Evolutionary conservation across 2,329 filamentous ascomycete genomes (phyloP).

Genomic region (Cladophialophora yegresii): DNA sequence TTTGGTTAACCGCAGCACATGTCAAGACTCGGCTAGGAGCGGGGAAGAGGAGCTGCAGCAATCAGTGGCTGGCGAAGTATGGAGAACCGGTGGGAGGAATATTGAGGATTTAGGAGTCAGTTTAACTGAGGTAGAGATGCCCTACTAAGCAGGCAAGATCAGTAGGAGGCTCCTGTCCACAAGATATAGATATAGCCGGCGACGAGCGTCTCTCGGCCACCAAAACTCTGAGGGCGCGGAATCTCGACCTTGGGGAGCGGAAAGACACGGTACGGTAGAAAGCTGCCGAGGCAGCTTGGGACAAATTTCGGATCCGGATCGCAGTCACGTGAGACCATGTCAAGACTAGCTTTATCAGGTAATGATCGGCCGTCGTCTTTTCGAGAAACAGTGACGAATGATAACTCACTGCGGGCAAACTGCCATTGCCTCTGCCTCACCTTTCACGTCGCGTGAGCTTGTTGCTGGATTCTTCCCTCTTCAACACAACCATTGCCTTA

Average conservation of each 20-base stretch:
- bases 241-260: conserved; percentile 7
- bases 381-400: conserved; percentile 4
- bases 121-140: conserved; percentile 13
- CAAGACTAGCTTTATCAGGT: not conserved
- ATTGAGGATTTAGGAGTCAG: not conserved
- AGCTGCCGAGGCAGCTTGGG: conserved; percentile 3
- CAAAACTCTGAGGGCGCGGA: not conserved
- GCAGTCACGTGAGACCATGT: not conserved
- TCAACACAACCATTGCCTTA: not conserved
- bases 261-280: conserved; percentile 8
- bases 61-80: not conserved
- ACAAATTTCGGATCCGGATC: conserved; percentile 3
- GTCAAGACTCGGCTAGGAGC: conserved; percentile 13
- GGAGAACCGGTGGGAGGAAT: not conserved
- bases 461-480: not conserved
- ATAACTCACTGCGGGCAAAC: conserved; percentile 6
- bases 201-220: not conserved
- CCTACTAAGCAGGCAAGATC: conserved; percentile 17
- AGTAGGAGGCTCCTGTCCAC: not conserved
- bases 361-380: not conserved
- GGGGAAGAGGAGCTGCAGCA: conserved; percentile 10
- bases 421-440: not conserved
- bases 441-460: conserved; percentile 14
- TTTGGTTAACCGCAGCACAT: conserved; percentile 20
- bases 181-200: not conserved